Evolutionary conservation across 257 asterid genomes (phyloP).

Genomic region (Solanum etuberosum): DNA sequence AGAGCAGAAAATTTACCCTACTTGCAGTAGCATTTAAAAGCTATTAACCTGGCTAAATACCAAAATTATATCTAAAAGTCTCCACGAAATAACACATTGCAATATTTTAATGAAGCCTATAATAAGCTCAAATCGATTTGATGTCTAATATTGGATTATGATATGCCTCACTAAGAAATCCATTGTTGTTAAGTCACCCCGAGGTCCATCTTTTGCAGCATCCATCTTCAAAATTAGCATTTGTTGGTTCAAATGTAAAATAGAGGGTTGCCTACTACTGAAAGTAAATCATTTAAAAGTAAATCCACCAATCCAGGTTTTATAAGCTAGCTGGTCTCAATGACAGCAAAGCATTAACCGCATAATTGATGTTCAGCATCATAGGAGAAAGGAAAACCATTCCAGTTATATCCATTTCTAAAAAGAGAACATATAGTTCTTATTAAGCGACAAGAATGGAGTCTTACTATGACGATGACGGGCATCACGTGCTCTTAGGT

Average conservation of each 20-base stretch:
- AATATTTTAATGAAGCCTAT: neutral
- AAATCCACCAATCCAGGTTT: neutral
- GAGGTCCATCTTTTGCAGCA: neutral
- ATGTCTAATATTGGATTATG: neutral
- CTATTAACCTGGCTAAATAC: neutral
- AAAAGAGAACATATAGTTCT: neutral
- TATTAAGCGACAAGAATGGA: neutral
- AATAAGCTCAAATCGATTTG: neutral
- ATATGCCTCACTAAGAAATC: neutral
- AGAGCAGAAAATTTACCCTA: neutral
- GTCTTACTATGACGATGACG: slow-evolving; percentile 79
- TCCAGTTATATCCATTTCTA: neutral
- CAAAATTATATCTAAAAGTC: neutral
- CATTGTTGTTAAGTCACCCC: neutral
- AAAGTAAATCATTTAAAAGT: neutral
- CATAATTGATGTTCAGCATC: neutral
- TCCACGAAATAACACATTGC: neutral
- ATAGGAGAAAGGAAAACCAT: neutral
- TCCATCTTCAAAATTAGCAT: neutral
- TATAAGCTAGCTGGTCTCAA: neutral
- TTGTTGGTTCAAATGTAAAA: neutral
- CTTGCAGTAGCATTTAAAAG: neutral
- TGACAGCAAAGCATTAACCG: neutral
- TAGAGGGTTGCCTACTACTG: neutral
- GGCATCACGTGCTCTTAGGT: slow-evolving; percentile 58